Base-by-base conservation (phyloP, 306 rosid species). In the Quercus ilex region DNA sequence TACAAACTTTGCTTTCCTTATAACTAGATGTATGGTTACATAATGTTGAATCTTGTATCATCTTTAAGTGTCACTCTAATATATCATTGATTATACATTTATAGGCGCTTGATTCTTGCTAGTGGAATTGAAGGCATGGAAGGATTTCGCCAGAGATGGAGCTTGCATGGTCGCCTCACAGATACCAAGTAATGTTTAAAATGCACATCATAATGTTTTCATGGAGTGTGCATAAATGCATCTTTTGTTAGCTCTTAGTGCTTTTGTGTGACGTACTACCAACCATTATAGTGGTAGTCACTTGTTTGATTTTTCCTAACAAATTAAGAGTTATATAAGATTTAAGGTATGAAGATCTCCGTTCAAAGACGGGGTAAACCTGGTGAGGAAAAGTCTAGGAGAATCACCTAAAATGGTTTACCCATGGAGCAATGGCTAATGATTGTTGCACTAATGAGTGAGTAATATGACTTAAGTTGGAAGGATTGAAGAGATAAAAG, bases 111-210 rank as follows among this genome's bases (percentile, higher is more conserved):
- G 74, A 95, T 92, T 89, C 99, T 92, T 85, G 99, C 99, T 69
- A 95, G 96, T 81, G 99, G 98, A 74, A 52, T 86, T 26, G 91
- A 89, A 83, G 98, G 99, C 77, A 77, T 91, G 21, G 98, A 92
- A 41, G 96, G 98, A 77, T 92, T 95, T 81, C 94, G 94, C 81
- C 92, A 92, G 83, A 83, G 97, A 74, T 95, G 98, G 99, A 91
- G 98, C 84, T 90, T 91, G 77, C 98, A 91, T 21, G 99, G 98
- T 79, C 93, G 94, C 75, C 92, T 92, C 80, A 84, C 92, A 18
- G 97, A 92, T 77, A 80, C 98, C 84, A 91, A 89, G 98, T 95
- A 91, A 77, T 68, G 63, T 70, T 69, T 20, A 79, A 75, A 58
- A 67, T 70, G 63, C 83, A 59, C 64, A 55, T 30, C 72, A 69